Evolutionary conservation across 2,329 filamentous ascomycete species (phyloP), one percentile per base, ranked within the genome.

Genomic region (Hypoxylon sp.): DNA sequence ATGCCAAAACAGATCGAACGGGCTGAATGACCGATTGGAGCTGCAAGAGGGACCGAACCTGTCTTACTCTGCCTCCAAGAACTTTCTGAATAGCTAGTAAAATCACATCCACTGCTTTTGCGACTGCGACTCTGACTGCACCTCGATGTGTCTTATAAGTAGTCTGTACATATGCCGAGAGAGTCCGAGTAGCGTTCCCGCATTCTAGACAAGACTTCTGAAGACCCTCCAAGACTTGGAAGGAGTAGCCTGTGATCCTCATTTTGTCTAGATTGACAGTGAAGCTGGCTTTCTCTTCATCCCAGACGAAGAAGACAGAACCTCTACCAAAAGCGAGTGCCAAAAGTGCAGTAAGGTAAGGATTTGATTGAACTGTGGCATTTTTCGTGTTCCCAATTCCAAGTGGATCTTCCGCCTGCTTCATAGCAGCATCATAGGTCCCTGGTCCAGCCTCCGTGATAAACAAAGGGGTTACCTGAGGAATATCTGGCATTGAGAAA

Each of bases 281-380:
- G 60, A 92, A 90, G 0, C 71, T 73, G 16, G 70, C 71, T 19
- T 75, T 75, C 2, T 74, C 73, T 2, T 75, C 67, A 40, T 86
- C 74, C 77, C 83, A 90, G 0, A 70, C 65, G 67, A 90, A 94
- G 23, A 94, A 79, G 1, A 88, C 76, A 0, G 89, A 92, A 27
- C 84, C 86, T 36, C 88, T 79, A 0, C 89, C 90, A 4, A 91
- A 78, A 0, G 84, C 82, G 1, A 93, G 73, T 8, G 84, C 80
- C 54, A 88, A 75, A 0, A 93, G 72, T 7, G 84, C 86, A 12
- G 76, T 69, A 38, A 76, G 70, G 63, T 83, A 87, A 4, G 73
- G 65, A 13, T 69, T 73, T 1, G 74, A 68, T 37, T 82, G 74
- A 2, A 86, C 67, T 7, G 80, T 65, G 8, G 73, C 67, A 4